These are phyloP conservation scores for Hemisphaericaspora nanyangensis DNA, from an alignment of 805 yeast species.

Conservation along the genomic window DNA sequence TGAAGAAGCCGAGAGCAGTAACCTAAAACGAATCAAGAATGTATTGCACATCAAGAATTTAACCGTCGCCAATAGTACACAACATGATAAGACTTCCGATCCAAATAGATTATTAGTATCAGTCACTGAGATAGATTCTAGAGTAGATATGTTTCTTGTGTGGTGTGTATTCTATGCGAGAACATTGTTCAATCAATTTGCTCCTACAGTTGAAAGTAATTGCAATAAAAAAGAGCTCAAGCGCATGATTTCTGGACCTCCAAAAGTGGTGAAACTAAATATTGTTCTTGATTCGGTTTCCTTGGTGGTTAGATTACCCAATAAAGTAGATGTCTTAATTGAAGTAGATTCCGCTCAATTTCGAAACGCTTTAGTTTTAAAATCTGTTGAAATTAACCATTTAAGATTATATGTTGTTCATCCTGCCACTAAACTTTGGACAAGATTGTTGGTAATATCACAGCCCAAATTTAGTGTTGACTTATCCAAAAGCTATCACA, in stretches of 20 bases:
- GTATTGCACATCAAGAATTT: constrained; percentile 29
- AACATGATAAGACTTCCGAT: too few species aligned
- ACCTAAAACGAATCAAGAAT: constrained; percentile 27
- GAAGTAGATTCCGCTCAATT: constrained; percentile 37
- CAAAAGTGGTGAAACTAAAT: constrained; percentile 25
- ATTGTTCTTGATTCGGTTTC: constrained; percentile 30
- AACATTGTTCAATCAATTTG: constrained; percentile 28
- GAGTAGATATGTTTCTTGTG: constrained; percentile 36
- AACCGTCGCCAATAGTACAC: constrained; percentile 17
- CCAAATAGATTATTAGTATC: constrained; percentile 23
- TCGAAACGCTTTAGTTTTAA: constrained; percentile 22
- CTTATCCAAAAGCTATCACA: constrained; percentile 10
- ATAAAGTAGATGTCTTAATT: constrained; percentile 42
- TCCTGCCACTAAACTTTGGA: constrained; percentile 45
- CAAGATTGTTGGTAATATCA: constrained; percentile 32
- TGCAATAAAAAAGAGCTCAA: constrained; percentile 24
- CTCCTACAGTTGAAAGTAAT: constrained; percentile 27
- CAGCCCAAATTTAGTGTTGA: constrained; percentile 14
- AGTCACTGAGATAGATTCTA: constrained; percentile 35
- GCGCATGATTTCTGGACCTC: constrained; percentile 14
- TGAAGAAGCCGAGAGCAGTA: constrained; percentile 11
- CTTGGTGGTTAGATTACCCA: constrained; percentile 42
- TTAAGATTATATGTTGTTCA: constrained; percentile 46
- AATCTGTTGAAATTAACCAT: constrained; percentile 28
- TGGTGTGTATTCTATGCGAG: constrained; percentile 41